A percentile compares a stretch with the other conserved stretches of the same genome.
phyloP scores from a whole-genome alignment of 805 yeast species.

The Wickerhamomyces ciferrii region DNA sequence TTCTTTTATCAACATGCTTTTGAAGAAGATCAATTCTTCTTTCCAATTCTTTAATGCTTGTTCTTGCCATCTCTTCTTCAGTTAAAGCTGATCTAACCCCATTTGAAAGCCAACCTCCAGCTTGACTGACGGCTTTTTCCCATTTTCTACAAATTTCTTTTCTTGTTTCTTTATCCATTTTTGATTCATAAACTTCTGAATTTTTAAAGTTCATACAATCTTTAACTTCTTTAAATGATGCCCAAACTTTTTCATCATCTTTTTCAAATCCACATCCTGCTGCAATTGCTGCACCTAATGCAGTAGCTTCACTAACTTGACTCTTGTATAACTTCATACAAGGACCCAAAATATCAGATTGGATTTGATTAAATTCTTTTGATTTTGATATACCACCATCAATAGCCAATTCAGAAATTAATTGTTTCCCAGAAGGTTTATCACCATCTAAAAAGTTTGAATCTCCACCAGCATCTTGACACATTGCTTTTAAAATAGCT shows the following conservation, averaged over 20 bases:
- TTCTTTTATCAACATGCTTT: too few relatives aligned
- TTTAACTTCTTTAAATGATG: conserved; percentile 62
- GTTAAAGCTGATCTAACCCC: conserved; percentile 15
- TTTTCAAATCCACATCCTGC: conserved; percentile 65
- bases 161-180: conserved; percentile 48
- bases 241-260: conserved; percentile 65
- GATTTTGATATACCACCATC: conserved; percentile 97
- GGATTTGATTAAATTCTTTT: conserved; percentile 88
- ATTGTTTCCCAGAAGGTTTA: conserved; percentile 33
- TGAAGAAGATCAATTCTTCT: not conserved
- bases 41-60: conserved; percentile 4
- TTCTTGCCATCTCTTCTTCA: too few relatives aligned
- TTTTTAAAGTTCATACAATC: conserved; percentile 30
- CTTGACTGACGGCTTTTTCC: conserved; percentile 80
- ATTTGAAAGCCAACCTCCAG: conserved; percentile 68
- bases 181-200: conserved; percentile 28
- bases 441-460: conserved; percentile 49
- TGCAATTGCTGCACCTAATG: conserved; percentile 94
- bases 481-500: conserved; percentile 88
- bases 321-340: conserved; percentile 79
- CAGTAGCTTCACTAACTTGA: conserved; percentile 83
- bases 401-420: conserved; percentile 60
- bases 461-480: conserved; percentile 65
- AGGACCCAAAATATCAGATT: conserved; percentile 87
- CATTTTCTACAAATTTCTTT: conserved; percentile 71